These are phyloP conservation scores for Botrytis paeoniae DNA, from an alignment of 2,329 filamentous ascomycete species.

Conservation along the genomic window DNA sequence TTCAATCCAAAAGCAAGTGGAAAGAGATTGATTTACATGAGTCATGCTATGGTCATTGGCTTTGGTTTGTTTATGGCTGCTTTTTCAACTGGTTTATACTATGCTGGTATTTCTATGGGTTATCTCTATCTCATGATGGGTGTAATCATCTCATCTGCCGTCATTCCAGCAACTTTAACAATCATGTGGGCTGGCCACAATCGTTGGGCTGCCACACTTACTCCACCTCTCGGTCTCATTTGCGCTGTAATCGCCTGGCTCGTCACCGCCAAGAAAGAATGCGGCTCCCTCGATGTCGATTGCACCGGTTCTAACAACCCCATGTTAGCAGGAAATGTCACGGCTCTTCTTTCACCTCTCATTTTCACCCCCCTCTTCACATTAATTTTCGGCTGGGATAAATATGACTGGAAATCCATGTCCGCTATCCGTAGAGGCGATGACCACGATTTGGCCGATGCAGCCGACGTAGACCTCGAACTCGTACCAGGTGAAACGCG, in stretches of 20 bases:
- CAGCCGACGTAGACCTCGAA: slow-evolving; percentile 64
- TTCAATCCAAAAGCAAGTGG: slow-evolving; percentile 75
- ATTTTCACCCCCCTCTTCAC: slow-evolving; percentile 76
- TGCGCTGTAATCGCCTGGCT: slow-evolving; percentile 74
- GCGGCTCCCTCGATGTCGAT: slow-evolving; percentile 64
- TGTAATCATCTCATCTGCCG: slow-evolving; percentile 81
- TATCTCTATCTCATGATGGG: slow-evolving; percentile 91
- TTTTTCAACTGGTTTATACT: slow-evolving; percentile 67
- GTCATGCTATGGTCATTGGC: slow-evolving; percentile 67
- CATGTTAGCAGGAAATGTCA: slow-evolving; percentile 85
- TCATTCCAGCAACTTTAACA: slow-evolving; percentile 77
- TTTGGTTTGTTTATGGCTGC: slow-evolving; percentile 76
- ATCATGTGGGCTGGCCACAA: slow-evolving; percentile 80
- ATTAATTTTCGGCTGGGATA: slow-evolving; percentile 57
- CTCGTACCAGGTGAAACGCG: slow-evolving; percentile 51
- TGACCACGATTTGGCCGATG: slow-evolving; percentile 67
- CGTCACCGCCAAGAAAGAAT: slow-evolving; percentile 68
- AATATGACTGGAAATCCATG: slow-evolving; percentile 88
- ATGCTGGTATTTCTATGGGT: slow-evolving; percentile 73
- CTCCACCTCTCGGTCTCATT: slow-evolving; percentile 65
- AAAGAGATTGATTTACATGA: slow-evolving; percentile 74
- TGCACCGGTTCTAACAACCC: slow-evolving; percentile 83
- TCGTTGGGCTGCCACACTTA: slow-evolving; percentile 67
- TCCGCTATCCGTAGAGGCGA: slow-evolving; percentile 72
- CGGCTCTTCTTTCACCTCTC: slow-evolving; percentile 72